Conservation (phyloP, 768 basidiomycete species). For the Kwoniella europaea region DNA sequence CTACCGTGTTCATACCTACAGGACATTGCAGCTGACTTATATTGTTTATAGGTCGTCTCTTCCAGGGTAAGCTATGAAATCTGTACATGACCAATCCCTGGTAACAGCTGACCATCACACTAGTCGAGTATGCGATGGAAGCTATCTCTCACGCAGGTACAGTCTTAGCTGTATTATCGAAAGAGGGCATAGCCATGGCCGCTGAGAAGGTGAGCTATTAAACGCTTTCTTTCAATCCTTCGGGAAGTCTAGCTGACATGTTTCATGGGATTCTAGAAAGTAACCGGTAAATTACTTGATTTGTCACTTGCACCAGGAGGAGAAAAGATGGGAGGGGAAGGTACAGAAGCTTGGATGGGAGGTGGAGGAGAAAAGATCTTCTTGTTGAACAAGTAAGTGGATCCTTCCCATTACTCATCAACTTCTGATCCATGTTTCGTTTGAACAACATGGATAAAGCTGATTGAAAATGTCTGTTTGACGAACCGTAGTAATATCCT, state of each 20-base stretch:
- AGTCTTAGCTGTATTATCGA: conserved; percentile 55
- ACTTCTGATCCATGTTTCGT: too few relatives aligned
- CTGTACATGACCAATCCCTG: too few relatives aligned
- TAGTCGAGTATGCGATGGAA: conserved; percentile 99
- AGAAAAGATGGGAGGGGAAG: conserved; percentile 66
- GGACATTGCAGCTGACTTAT: conserved; percentile 17
- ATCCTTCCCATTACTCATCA: too few relatives aligned
- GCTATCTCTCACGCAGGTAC: conserved; percentile 93
- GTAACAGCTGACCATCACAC: background rate
- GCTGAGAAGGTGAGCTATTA: conserved; percentile 50
- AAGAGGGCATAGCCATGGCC: conserved; percentile 59
- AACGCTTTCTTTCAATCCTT: background rate
- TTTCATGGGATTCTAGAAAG: conserved; percentile 68
- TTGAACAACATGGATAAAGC: conserved; percentile 48
- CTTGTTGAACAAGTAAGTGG: conserved; percentile 72
- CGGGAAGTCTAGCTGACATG: background rate
- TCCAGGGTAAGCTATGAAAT: conserved; percentile 75
- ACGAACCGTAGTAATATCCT: conserved; percentile 77
- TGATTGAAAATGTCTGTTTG: conserved; percentile 4
- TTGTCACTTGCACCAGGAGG: conserved; percentile 82
- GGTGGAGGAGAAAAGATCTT: conserved; percentile 99
- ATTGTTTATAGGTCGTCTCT: conserved; percentile 76
- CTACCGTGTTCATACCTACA: background rate
- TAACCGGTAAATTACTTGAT: conserved; percentile 96
- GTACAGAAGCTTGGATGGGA: conserved; percentile 63